A percentile compares a stretch with the other conserved stretches of the same genome.
Evolutionary conservation across 305 asterid genomes (phyloP).

Genomic region (Fraxinus albicans): DNA sequence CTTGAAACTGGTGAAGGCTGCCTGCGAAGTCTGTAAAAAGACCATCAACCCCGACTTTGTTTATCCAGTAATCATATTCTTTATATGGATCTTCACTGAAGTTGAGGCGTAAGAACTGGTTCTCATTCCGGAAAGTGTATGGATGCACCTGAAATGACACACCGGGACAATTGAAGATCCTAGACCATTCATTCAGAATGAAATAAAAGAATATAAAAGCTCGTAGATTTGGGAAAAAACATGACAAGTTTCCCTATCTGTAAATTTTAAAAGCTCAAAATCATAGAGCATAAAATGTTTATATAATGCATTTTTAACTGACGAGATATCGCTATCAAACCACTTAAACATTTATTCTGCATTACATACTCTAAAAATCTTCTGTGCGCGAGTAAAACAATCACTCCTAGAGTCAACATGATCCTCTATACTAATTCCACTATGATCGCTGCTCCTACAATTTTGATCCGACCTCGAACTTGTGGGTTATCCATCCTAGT

Average conservation of each 20-base stretch:
- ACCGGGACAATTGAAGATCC: slow-evolving; percentile 2
- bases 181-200: not conserved
- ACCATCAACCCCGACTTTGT: slow-evolving; percentile 77
- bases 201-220: not conserved
- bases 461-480: not conserved
- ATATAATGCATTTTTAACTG: not conserved
- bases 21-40: slow-evolving; percentile 90
- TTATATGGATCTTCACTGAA: slow-evolving; percentile 82
- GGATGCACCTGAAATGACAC: slow-evolving; percentile 74
- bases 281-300: not conserved
- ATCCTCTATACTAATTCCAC: not conserved
- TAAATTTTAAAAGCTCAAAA: not conserved
- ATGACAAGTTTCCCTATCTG: not conserved
- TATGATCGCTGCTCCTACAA: not conserved
- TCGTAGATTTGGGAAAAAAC: not conserved
- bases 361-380: not conserved
- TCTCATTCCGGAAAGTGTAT: slow-evolving; percentile 78
- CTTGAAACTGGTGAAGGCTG: slow-evolving; percentile 81
- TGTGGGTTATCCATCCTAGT: not conserved
- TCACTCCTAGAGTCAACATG: not conserved
- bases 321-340: not conserved
- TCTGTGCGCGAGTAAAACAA: not conserved
- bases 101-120: slow-evolving; percentile 69
- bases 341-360: not conserved
- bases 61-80: slow-evolving; percentile 78